Percentiles rank a stretch among this genome's conserved stretches.
Evolutionary conservation across 1,284 basidiomycete genomes (phyloP).

Genomic region (Porodaedalea pini): DNA sequence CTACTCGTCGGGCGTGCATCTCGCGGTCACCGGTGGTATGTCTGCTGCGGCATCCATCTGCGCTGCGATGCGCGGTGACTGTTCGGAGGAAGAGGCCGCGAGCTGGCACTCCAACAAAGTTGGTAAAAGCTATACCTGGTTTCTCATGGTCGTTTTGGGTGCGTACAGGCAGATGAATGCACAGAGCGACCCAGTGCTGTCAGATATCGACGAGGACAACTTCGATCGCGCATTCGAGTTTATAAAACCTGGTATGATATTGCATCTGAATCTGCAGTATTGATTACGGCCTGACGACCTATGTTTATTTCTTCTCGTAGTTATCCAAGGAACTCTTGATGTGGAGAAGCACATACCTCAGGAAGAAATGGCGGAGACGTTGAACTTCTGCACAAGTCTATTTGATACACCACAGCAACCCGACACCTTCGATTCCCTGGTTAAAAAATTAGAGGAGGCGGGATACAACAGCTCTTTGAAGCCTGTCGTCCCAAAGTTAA

Average conservation of each 20-base stretch:
- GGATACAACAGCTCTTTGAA: too few species aligned
- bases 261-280: background rate
- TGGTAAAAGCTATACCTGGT: slow-evolving; percentile 35
- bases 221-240: slow-evolving; percentile 58
- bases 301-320: slow-evolving; percentile 33
- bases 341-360: slow-evolving; percentile 56
- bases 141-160: slow-evolving; percentile 64
- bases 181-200: slow-evolving; percentile 48
- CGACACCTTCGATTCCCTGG: too few species aligned
- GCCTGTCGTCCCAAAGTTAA: too few species aligned
- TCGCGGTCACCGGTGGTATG: slow-evolving; percentile 59
- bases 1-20: slow-evolving; percentile 67
- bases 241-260: slow-evolving; percentile 50
- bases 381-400: slow-evolving; percentile 37
- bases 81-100: slow-evolving; percentile 48
- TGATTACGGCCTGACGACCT: background rate
- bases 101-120: slow-evolving; percentile 51
- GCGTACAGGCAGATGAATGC: slow-evolving; percentile 60
- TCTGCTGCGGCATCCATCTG: slow-evolving; percentile 54
- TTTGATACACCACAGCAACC: too few species aligned
- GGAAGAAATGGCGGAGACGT: slow-evolving; percentile 54
- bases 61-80: slow-evolving; percentile 54
- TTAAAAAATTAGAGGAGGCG: too few species aligned
- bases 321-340: slow-evolving; percentile 68
- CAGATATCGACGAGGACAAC: slow-evolving; percentile 53